These are phyloP conservation scores for Maudiozyma serrabonitensis DNA, from an alignment of 805 yeast genomes.

Conservation along the genomic window DNA sequence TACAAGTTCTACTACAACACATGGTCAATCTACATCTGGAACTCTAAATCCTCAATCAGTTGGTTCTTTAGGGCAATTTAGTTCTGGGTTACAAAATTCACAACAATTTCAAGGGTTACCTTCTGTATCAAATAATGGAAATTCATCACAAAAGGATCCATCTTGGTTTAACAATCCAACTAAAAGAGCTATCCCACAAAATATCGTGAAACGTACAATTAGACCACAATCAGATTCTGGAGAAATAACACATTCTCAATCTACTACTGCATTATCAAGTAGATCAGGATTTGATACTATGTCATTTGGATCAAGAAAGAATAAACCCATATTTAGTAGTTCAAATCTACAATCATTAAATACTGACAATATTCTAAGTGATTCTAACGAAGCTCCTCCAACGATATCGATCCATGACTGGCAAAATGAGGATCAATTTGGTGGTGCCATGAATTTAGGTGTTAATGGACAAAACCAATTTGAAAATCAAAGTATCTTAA, in stretches of 20 bases:
- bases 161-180: constrained; percentile 36
- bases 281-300: constrained; percentile 30
- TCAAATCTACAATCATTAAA: constrained; percentile 1
- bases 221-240: constrained; percentile 5
- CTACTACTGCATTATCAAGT: background rate
- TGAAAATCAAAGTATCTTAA: constrained; percentile 1
- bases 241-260: background rate
- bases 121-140: background rate
- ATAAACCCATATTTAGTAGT: constrained; percentile 4
- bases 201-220: constrained; percentile 34
- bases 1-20: constrained; percentile 6
- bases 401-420: constrained; percentile 33
- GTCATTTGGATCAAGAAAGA: constrained; percentile 32
- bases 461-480: background rate
- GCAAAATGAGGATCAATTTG: constrained; percentile 31
- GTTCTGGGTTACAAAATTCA: no score
- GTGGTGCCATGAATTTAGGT: constrained; percentile 6
- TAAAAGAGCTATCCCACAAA: constrained; percentile 40
- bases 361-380: constrained; percentile 15
- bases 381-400: constrained; percentile 36
- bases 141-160: constrained; percentile 16
- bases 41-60: background rate
- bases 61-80: background rate
- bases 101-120: no score
- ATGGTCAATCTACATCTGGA: background rate